Percentiles rank a stretch among this genome's conserved stretches.
Conservation (phyloP, 1,139 yeast species). For the Pichia sp. region DNA sequence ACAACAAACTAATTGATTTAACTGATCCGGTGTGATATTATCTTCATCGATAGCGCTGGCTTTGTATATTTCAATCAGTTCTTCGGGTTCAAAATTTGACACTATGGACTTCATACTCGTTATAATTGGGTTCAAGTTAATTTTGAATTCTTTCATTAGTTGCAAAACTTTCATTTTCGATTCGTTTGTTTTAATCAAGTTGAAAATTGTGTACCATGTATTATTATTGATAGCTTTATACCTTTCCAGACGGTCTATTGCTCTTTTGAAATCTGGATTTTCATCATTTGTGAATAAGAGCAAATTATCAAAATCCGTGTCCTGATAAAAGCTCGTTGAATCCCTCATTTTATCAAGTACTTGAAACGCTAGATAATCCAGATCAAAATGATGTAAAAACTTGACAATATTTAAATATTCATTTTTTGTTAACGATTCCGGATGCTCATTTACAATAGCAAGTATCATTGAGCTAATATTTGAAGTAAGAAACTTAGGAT, state of each 20-base stretch:
- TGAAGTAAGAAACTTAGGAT: background rate
- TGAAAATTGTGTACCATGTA: constrained; percentile 22
- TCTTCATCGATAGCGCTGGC: constrained; percentile 5
- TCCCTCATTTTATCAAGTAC: constrained; percentile 16
- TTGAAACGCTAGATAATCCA: constrained; percentile 11
- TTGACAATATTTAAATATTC: constrained; percentile 15
- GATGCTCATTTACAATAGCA: background rate
- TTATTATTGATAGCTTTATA: constrained; percentile 4
- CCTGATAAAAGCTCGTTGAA: constrained; percentile 14
- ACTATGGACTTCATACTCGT: constrained; percentile 8
- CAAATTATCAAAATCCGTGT: constrained; percentile 22
- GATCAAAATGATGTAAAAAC: constrained; percentile 14
- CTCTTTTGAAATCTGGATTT: constrained; percentile 10
- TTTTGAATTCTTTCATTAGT: constrained; percentile 16
- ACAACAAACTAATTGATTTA: constrained; percentile 17
- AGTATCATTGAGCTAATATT: too few relatives aligned
- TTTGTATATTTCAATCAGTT: constrained; percentile 11
- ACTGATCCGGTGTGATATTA: constrained; percentile 4
- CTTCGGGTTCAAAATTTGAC: constrained; percentile 9
- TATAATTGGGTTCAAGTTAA: constrained; percentile 17
- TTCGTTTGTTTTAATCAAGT: constrained; percentile 12
- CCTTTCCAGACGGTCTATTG: constrained; percentile 15
- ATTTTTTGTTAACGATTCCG: constrained; percentile 11
- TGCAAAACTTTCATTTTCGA: constrained; percentile 15
- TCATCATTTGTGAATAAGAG: constrained; percentile 13